phyloP scores from a whole-genome alignment of 352 stramenopile species.

The Globisporangium perplexum region DNA sequence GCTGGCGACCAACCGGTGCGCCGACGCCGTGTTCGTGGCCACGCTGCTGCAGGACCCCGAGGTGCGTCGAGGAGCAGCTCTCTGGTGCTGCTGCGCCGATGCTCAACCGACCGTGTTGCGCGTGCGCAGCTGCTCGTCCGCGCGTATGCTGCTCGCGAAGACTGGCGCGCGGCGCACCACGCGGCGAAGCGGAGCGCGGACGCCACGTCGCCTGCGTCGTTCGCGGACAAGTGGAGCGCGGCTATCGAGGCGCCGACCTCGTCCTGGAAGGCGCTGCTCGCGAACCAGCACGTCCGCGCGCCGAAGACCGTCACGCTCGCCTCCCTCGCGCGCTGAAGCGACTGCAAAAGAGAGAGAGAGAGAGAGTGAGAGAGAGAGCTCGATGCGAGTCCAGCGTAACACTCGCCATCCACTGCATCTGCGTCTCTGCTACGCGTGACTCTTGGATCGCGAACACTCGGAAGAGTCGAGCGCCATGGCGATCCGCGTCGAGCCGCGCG shows the following conservation, averaged over 20 bases:
- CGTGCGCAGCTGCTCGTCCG: constrained; percentile 8
- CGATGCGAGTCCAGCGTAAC: not conserved
- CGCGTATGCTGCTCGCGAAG: constrained; percentile 9
- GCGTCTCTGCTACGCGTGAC: too few relatives aligned
- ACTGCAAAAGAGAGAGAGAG: too few relatives aligned
- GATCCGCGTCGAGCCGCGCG: constrained; percentile 6
- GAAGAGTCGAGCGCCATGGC: not conserved
- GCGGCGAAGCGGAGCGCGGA: constrained; percentile 3
- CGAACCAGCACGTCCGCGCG: constrained; percentile 9
- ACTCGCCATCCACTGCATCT: too few relatives aligned
- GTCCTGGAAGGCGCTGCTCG: constrained; percentile 10
- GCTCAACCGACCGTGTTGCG: not conserved
- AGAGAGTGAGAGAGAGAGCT: too few relatives aligned
- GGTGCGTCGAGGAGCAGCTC: constrained; percentile 2
- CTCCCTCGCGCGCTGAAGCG: not conserved
- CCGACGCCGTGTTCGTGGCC: constrained; percentile 52
- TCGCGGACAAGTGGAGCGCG: constrained; percentile 11
- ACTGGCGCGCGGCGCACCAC: constrained; percentile 9
- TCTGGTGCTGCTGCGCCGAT: not conserved
- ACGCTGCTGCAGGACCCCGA: constrained; percentile 33
- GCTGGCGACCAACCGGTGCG: constrained; percentile 16
- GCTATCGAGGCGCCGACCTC: constrained; percentile 6
- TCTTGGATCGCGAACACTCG: too few relatives aligned
- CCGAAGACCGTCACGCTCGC: constrained; percentile 8
- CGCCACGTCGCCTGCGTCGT: not conserved